Conservation (phyloP, 164 flowering plant species). For the Sextonia rubra region DNA sequence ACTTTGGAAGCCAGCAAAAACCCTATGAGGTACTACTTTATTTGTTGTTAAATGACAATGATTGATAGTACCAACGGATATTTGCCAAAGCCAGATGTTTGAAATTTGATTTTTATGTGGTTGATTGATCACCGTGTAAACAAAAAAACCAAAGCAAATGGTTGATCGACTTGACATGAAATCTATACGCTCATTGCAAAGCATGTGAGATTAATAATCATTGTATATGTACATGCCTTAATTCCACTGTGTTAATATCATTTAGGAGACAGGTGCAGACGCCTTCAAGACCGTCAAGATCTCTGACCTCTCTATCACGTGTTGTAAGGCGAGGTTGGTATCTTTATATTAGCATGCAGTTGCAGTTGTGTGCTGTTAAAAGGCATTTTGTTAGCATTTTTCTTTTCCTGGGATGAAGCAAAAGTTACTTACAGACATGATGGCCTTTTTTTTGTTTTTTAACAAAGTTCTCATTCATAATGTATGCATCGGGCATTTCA, state of each 20-base stretch:
- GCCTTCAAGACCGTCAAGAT: slow-evolving; percentile 88
- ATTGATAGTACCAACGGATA: not conserved
- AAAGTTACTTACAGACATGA: too few species aligned
- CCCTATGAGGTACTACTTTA: slow-evolving; percentile 70
- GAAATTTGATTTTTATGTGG: not conserved
- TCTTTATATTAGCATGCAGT: not conserved
- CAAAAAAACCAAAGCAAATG: not conserved
- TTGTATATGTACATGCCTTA: not conserved
- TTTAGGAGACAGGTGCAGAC: slow-evolving; percentile 82
- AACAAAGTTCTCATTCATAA: too few species aligned
- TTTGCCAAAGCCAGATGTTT: not conserved
- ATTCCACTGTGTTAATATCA: not conserved
- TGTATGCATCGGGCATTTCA: too few species aligned
- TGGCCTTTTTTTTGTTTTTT: too few species aligned
- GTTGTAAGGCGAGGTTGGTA: slow-evolving; percentile 84
- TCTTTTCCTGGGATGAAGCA: not conserved
- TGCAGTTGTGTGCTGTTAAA: not conserved
- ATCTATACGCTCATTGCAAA: too few species aligned
- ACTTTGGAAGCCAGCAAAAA: slow-evolving; percentile 98
- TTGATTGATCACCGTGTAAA: not conserved
- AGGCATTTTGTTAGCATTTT: not conserved
- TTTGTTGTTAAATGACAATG: not conserved
- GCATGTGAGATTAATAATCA: not conserved
- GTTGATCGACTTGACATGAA: not conserved
- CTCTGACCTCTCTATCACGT: slow-evolving; percentile 81